phyloP scores from a whole-genome alignment of 2,329 filamentous ascomycete species.

The Diaporthe australafricana region DNA sequence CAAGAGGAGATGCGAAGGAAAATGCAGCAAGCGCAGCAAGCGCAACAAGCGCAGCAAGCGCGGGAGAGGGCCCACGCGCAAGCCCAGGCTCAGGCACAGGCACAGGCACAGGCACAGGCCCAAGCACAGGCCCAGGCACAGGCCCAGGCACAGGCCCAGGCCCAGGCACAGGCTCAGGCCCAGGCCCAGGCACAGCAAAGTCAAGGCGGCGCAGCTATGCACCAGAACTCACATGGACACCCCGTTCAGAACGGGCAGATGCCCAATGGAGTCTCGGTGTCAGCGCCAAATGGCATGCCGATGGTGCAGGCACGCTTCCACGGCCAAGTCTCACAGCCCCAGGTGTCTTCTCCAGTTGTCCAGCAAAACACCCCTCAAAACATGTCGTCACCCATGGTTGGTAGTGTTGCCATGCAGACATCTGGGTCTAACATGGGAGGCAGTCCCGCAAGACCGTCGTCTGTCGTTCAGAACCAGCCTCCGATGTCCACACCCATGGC shows the following conservation, averaged over 20 bases:
- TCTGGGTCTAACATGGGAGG: slow-evolving; percentile 76
- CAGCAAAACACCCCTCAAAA: slow-evolving; percentile 74
- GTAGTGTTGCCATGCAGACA: slow-evolving; percentile 71
- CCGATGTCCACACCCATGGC: slow-evolving; percentile 71
- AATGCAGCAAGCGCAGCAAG: slow-evolving; percentile 48
- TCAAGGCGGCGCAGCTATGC: slow-evolving; percentile 49
- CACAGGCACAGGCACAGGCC: slow-evolving; percentile 50
- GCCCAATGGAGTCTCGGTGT: slow-evolving; percentile 52
- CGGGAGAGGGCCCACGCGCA: slow-evolving; percentile 50
- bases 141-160: slow-evolving; percentile 44
- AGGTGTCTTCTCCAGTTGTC: slow-evolving; percentile 75
- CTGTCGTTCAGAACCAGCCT: slow-evolving; percentile 70
- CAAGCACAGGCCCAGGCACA: slow-evolving; percentile 41
- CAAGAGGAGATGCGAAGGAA: slow-evolving; percentile 51
- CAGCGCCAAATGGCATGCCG: slow-evolving; percentile 47
- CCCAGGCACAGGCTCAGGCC: slow-evolving; percentile 42
- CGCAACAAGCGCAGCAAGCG: slow-evolving; percentile 43
- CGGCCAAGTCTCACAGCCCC: slow-evolving; percentile 69
- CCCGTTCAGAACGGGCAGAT: slow-evolving; percentile 56
- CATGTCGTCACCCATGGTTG: slow-evolving; percentile 75
- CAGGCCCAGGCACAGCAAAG: slow-evolving; percentile 45
- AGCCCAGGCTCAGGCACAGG: slow-evolving; percentile 40
- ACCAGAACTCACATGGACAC: slow-evolving; percentile 57
- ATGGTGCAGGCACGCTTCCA: slow-evolving; percentile 60
- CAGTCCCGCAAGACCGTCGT: slow-evolving; percentile 75